Percentiles rank a stretch among this genome's conserved stretches.
Conservation (phyloP, 805 yeast genomes). For the Myxozyma vanderwaltii region DNA sequence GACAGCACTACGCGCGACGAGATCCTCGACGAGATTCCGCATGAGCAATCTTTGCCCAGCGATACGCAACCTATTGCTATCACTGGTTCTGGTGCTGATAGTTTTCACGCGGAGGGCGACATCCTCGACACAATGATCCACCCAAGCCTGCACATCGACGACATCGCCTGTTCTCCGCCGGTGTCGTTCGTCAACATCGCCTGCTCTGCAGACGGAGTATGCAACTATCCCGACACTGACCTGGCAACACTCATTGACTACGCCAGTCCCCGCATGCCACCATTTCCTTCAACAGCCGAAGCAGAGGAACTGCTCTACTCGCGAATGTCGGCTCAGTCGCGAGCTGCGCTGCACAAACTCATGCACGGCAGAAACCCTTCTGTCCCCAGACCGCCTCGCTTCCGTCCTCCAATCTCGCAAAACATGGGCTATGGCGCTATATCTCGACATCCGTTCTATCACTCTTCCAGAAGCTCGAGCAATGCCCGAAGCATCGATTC, state of each 20-base stretch:
- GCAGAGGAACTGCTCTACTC: slow-evolving; percentile 33
- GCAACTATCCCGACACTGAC: slow-evolving; percentile 17
- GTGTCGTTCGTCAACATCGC: slow-evolving; percentile 9
- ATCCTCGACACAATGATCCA: not conserved
- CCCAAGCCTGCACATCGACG: slow-evolving; percentile 3
- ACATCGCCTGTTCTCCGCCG: not conserved
- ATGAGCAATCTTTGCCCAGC: not conserved
- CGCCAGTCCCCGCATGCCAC: slow-evolving; percentile 33
- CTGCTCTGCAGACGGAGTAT: slow-evolving; percentile 13
- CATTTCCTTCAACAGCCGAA: slow-evolving; percentile 33
- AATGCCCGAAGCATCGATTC: slow-evolving; percentile 16
- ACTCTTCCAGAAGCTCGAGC: slow-evolving; percentile 12
- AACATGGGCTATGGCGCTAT: slow-evolving; percentile 35
- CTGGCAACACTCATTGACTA: slow-evolving; percentile 29
- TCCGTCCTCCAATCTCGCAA: slow-evolving; percentile 34
- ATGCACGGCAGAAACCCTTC: slow-evolving; percentile 29
- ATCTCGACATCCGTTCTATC: slow-evolving; percentile 32
- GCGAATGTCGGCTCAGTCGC: slow-evolving; percentile 33
- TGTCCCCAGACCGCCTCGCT: slow-evolving; percentile 29
- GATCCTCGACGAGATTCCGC: not conserved
- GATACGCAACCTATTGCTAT: not conserved
- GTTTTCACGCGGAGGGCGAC: slow-evolving; percentile 1
- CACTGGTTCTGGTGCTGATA: not conserved
- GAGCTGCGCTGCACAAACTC: slow-evolving; percentile 30
- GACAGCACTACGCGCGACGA: slow-evolving; percentile 6